Conservation (phyloP, 352 stramenopile species). For the Globisporangium megalacanthum region DNA sequence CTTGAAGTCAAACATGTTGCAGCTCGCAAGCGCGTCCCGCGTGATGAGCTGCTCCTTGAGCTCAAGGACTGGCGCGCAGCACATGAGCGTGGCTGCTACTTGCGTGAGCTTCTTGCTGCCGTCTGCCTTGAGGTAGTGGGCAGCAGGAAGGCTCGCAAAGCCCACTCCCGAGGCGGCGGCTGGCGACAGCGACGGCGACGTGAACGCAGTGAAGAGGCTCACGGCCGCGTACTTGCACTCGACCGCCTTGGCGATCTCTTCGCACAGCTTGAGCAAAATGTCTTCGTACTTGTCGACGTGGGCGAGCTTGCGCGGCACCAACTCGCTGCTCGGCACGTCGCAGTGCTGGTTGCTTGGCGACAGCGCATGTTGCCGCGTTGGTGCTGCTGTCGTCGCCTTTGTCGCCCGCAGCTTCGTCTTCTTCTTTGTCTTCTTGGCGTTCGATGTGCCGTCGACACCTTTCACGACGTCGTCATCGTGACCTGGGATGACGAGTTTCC, state of each 20-base stretch:
- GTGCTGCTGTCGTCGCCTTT: neutral
- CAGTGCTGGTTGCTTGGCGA: constrained; percentile 25
- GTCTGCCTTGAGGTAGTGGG: constrained; percentile 47
- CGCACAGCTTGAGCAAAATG: constrained; percentile 50
- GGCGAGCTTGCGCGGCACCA: constrained; percentile 26
- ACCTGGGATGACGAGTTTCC: constrained; percentile 4
- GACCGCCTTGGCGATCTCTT: constrained; percentile 32
- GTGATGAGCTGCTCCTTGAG: constrained; percentile 39
- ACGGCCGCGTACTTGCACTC: constrained; percentile 53
- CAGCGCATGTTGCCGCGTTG: neutral
- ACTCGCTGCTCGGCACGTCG: constrained; percentile 9
- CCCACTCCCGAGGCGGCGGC: constrained; percentile 3
- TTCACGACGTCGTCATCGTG: neutral
- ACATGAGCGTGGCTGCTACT: constrained; percentile 50
- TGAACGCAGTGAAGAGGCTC: constrained; percentile 35
- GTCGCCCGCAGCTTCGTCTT: neutral
- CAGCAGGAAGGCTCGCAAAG: constrained; percentile 12
- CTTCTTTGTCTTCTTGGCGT: neutral
- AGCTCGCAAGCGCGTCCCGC: constrained; percentile 29
- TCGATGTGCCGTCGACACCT: neutral
- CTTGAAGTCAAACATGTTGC: constrained; percentile 40
- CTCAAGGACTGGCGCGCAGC: constrained; percentile 59
- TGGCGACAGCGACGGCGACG: neutral
- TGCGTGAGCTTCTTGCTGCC: constrained; percentile 45
- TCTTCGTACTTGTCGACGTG: constrained; percentile 39